A percentile compares a stretch with the other conserved stretches of the same genome.
phyloP scores from a whole-genome alignment of 257 asterid genomes.

The Solanum chmielewskii region DNA sequence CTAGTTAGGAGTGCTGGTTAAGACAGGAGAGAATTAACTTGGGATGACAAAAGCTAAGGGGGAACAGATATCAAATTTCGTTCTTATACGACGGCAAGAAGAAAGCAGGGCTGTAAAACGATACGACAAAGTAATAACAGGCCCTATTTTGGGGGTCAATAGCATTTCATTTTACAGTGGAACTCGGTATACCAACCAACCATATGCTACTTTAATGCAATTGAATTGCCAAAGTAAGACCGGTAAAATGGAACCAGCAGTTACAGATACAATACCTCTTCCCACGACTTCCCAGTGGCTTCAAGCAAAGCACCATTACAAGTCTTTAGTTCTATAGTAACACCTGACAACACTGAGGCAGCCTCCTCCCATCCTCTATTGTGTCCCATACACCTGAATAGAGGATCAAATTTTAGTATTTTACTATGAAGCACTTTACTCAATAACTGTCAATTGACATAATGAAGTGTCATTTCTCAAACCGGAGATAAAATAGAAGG shows the following conservation, averaged over 20 bases:
- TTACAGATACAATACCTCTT: slow-evolving; percentile 40
- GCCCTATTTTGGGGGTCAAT: background rate
- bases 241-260: background rate
- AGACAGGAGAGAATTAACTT: background rate
- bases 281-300: slow-evolving; percentile 86
- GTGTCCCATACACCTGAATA: slow-evolving; percentile 97
- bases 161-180: background rate
- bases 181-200: background rate
- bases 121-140: background rate
- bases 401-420: background rate
- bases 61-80: background rate
- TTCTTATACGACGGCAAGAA: background rate
- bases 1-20: background rate
- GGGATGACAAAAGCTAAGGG: background rate
- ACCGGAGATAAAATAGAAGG: background rate
- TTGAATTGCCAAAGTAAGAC: background rate
- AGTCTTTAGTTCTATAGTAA: slow-evolving; percentile 61
- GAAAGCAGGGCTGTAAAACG: background rate
- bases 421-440: background rate
- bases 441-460: background rate
- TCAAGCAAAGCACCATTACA: slow-evolving; percentile 93
- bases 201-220: background rate
- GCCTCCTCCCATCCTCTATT: slow-evolving; percentile 98
- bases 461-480: background rate
- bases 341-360: slow-evolving; percentile 80